A percentile compares a stretch with the other conserved stretches of the same genome.
Conservation (phyloP, 2,329 filamentous ascomycete species). For the Elsinoe perseae region DNA sequence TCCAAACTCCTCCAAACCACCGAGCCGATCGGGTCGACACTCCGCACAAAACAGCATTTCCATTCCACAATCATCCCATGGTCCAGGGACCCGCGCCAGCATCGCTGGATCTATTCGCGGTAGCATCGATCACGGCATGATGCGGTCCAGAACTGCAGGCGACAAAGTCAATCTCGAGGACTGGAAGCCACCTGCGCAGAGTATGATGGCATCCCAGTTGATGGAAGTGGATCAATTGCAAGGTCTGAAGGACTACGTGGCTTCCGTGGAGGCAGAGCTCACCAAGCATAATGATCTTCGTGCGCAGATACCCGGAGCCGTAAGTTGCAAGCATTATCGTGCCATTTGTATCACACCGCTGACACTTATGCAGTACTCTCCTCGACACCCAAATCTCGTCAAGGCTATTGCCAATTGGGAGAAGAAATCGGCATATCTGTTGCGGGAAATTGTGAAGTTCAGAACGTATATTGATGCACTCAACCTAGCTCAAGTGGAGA, state of each 20-base stretch:
- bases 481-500: constrained; percentile 59
- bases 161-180: constrained; percentile 78
- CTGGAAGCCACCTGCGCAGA: constrained; percentile 83
- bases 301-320: constrained; percentile 74
- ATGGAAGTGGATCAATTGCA: constrained; percentile 74
- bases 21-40: constrained; percentile 2
- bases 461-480: constrained; percentile 87
- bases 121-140: constrained; percentile 49
- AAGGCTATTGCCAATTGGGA: constrained; percentile 97
- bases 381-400: constrained; percentile 67
- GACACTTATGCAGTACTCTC: constrained; percentile 55
- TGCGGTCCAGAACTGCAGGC: constrained; percentile 64
- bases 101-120: constrained; percentile 49
- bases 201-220: constrained; percentile 74
- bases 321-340: constrained; percentile 33
- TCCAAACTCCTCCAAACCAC: constrained; percentile 27
- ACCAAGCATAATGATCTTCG: constrained; percentile 82
- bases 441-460: constrained; percentile 95
- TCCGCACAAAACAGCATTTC: constrained; percentile 21
- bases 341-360: constrained; percentile 14
- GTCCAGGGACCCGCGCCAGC: constrained; percentile 25
- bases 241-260: constrained; percentile 69
- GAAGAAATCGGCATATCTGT: constrained; percentile 82
- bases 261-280: constrained; percentile 76
- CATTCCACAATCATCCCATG: constrained; percentile 6